Evolutionary conservation across 2,329 filamentous ascomycete species (phyloP), one percentile per base, ranked within the genome.

Genomic region (Neocucurbitaria cava): DNA sequence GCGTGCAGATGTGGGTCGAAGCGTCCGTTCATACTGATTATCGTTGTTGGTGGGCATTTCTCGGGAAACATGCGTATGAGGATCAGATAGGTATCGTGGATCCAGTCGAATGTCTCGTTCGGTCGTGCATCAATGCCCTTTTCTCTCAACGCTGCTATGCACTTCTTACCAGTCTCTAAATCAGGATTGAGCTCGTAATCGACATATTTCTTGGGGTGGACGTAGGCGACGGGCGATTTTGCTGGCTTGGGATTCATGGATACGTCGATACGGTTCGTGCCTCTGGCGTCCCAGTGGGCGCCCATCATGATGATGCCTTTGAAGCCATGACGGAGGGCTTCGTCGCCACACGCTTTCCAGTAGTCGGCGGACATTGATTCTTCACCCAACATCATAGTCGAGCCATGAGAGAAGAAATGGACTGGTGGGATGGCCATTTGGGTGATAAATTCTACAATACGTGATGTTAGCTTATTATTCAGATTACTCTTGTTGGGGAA

Each of bases 381-480:
- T 66, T 89, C 87, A 31, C 86, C 87, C 13, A 89, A 76, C 87
- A 89, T 89, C 86, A 88, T 89, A 35, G 87, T 89, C 13, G 86
- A 88, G 66, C 87, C 87, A 81, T 89, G 87, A 2, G 86, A 88
- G 73, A 89, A 89, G 75, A 88, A 85, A 68, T 88, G 83, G 0
- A 88, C 85, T 1, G 86, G 86, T 5, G 85, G 82, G 30, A 74
- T 44, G 10, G 54, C 43, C 67, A 73, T 72, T 5, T 13, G 54
- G 41, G 36, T 39, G 40, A 23, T 28, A 28, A 28, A 28, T 2
- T 38, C 35, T 38, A 38, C 3, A 38, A 17, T 17, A 38, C n/a
- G 4, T 38, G 35, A 38, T 18, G 26, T 28, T 28, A 28, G 26
- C 26, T 28, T 5, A 10, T 28, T 5, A 10, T 28, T 28, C 26